These are phyloP conservation scores for Diversispora epigaea DNA, from an alignment of 192 early-diverging fungal species.

Conservation along the genomic window DNA sequence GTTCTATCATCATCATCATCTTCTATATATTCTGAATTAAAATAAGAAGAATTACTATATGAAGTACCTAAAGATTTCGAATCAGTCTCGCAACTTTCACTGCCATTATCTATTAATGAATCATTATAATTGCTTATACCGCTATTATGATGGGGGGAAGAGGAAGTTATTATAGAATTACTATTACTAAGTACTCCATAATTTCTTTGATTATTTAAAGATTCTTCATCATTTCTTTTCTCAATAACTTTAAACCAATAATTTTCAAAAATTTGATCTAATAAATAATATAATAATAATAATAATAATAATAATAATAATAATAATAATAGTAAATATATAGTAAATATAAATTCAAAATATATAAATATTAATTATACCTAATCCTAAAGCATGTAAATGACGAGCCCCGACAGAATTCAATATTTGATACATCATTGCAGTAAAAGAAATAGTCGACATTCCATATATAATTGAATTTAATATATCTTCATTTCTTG, in stretches of 20 bases:
- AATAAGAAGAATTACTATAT: conserved; percentile 32
- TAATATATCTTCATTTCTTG: conserved; percentile 32
- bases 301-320: not conserved
- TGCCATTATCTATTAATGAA: too few species aligned
- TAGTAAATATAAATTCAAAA: not conserved
- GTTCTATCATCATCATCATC: conserved; percentile 27
- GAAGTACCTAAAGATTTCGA: conserved; percentile 20
- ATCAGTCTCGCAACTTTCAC: too few species aligned
- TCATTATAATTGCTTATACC: too few species aligned
- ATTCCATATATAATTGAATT: conserved; percentile 31
- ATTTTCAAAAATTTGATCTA: conserved; percentile 31
- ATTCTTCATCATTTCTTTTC: too few species aligned
- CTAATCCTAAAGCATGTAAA: conserved; percentile 40
- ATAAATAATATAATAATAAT: not conserved
- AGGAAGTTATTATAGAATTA: not conserved
- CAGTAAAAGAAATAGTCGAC: conserved; percentile 11
- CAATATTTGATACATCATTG: conserved; percentile 26
- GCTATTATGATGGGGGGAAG: too few species aligned
- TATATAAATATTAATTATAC: conserved; percentile 22
- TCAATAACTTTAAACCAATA: conserved; percentile 5
- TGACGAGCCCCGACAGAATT: conserved; percentile 44
- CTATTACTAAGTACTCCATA: conserved; percentile 15
- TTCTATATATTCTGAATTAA: conserved; percentile 31
- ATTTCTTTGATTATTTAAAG: not conserved
- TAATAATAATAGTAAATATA: not conserved